Percentiles rank a stretch among this genome's conserved stretches.
Conservation (phyloP, 495 filamentous ascomycete genomes). For the Cercophora newfieldiana region DNA sequence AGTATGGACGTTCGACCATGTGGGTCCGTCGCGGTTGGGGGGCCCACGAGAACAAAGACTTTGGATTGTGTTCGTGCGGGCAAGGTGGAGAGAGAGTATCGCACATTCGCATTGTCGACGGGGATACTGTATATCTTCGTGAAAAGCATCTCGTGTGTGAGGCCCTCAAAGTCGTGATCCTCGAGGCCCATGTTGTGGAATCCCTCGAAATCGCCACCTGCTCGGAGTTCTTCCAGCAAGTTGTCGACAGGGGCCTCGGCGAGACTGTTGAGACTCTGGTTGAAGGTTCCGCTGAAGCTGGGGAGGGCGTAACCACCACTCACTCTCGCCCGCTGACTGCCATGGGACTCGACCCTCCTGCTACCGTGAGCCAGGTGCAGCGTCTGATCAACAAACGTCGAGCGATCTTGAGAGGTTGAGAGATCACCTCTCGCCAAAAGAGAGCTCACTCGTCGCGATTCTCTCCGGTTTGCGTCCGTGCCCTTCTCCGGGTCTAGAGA, state of each 20-base stretch:
- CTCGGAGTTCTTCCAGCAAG: conserved; percentile 67
- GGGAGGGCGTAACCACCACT: conserved; percentile 53
- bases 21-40: conserved; percentile 53
- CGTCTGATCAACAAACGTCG: conserved; percentile 70
- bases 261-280: conserved; percentile 49
- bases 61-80: conserved; percentile 53
- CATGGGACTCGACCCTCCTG: conserved; percentile 70
- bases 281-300: conserved; percentile 41
- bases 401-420: conserved; percentile 71
- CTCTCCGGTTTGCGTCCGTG: conserved; percentile 64
- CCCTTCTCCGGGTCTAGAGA: conserved; percentile 75
- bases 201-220: conserved; percentile 61
- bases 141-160: conserved; percentile 72
- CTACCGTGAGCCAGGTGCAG: conserved; percentile 48
- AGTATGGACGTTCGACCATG: conserved; percentile 54
- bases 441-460: conserved; percentile 87
- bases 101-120: conserved; percentile 61
- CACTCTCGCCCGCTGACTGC: conserved; percentile 61
- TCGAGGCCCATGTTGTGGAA: conserved; percentile 71
- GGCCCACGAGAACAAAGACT: conserved; percentile 65
- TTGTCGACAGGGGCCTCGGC: conserved; percentile 69
- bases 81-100: conserved; percentile 52
- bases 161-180: conserved; percentile 65
- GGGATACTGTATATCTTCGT: conserved; percentile 71
- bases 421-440: conserved; percentile 88